Conservation (phyloP, 345 rosid genomes). For the Psidium guajava region DNA sequence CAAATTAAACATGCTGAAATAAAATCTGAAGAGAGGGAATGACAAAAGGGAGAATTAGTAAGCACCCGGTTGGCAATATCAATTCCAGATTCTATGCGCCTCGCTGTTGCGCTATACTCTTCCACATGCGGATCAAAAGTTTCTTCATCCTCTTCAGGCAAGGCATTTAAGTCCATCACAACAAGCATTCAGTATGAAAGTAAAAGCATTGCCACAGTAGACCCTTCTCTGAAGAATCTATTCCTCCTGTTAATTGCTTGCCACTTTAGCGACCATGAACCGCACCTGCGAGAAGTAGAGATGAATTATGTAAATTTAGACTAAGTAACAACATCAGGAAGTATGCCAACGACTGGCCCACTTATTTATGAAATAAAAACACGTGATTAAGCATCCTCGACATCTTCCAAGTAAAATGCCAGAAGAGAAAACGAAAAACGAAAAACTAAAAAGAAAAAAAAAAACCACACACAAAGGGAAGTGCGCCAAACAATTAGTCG, state of each 20-base stretch:
- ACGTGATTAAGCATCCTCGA: not conserved
- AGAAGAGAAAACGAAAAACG: not conserved
- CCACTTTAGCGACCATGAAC: not conserved
- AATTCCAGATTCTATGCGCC: conserved; percentile 20
- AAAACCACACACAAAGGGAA: not conserved
- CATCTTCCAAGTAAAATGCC: not conserved
- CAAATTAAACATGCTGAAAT: not conserved
- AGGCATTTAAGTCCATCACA: conserved; percentile 40
- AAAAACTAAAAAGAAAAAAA: not conserved
- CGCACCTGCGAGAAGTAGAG: not conserved
- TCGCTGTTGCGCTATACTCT: conserved; percentile 8
- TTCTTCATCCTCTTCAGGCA: conserved; percentile 41
- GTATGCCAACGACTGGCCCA: not conserved
- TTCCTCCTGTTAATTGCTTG: not conserved
- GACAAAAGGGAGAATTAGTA: not conserved
- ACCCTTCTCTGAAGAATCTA: not conserved
- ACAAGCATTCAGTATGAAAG: conserved; percentile 25
- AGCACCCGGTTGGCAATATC: conserved; percentile 37
- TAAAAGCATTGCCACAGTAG: conserved; percentile 1
- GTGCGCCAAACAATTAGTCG: not conserved
- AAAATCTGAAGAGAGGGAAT: not conserved
- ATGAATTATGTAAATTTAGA: not conserved
- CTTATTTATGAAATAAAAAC: not conserved
- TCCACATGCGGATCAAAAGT: conserved; percentile 17
- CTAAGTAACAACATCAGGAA: not conserved